Evolutionary conservation across 768 basidiomycete genomes (phyloP), one percentile per base, ranked within the genome.

Genomic region (Mycena alexandri): DNA sequence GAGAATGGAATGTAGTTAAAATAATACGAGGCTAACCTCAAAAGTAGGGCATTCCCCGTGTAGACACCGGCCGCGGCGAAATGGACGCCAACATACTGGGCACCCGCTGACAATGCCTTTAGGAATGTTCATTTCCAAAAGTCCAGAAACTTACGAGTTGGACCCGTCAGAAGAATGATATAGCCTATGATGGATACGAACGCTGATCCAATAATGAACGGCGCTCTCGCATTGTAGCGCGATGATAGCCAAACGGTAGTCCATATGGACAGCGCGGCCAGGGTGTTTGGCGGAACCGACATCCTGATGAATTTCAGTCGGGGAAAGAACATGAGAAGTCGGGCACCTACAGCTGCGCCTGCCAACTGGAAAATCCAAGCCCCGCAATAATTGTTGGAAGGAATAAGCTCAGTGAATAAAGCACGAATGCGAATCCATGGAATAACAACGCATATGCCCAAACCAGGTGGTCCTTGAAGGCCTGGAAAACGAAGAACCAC

Each of bases 401-500:
- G 76, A 89, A 90, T 9, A 90, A 76, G 74, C 86, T 87, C 67
- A 88, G 72, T 17, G 87, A 87, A 72, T 88, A 89, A 22, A 86
- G 71, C 12, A 84, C 87, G 69, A 88, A 89, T 3, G 89, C 84
- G 70, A 86, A 88, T 1, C 86, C 88, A 65, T 90, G 89, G 76
- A 89, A 89, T 1, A 89, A 78, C 21, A 88, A 71, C 0, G 86
- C 86, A 73, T 90, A 90, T 5, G 79, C 84, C 86, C 87, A 89
- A 16, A 87, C 85, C 17, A 89, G 77, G 63, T 85, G 88, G 68
- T 91, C 87, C 51, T 77, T 81, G 67, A 88, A 79, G 9, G 88
- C 87, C 67, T 88, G 86, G 16, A 79, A 77, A 44, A 89, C 88
- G 51, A 84, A 87, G 46, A 75, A 70, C 89, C 89, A 90, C 42